Base-by-base conservation (phyloP, 768 basidiomycete genomes). In the Gloeopeniophorella convolvens region DNA sequence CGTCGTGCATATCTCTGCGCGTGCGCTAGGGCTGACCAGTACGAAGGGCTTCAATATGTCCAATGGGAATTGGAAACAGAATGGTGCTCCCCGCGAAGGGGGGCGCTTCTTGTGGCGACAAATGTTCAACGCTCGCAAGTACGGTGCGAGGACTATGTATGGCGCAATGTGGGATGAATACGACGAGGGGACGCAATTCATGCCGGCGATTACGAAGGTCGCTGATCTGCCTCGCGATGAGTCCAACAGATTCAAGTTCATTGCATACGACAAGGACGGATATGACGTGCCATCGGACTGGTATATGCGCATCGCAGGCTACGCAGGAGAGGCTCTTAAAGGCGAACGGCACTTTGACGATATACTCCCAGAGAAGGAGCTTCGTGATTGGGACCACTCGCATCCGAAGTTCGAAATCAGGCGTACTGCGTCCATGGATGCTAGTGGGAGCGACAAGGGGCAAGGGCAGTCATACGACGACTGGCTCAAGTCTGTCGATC, bases 91-190 rank as follows among this genome's bases (percentile, higher is more conserved):
- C 36, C 73, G 89, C 4, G 73, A 81, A 18, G 85, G 86, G 3
- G 89, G 89, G 1, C 74, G 72, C 24, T 90, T 90, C 65, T 62
- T 92, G 40, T 92, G 87, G 85, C 72, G 78, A 48, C 88, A 91
- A 62, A 69, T 91, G 5, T 78, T 74, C 68, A 83, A 89, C 59
- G 82, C 80, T 11, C 76, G 74, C 23, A 69, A 73, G 37, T 74
- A 75, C 24, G 80, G 83, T 24, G 80, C 76, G 6, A 75, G 78
- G 16, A 82, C 69, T 6, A 76, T 89, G 45, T 90, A 90, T 55
- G 83, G 83, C 20, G 86, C 87, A 6, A 90, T 89, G 87, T 90
- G 89, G 86, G 89, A 91, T 59, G 89, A 89, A 64, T 89, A 89
- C 56, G 87, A 90, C 58, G 86, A 89, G 70, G 89, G 89, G 31